A percentile compares a stretch with the other conserved stretches of the same genome.
phyloP scores from a whole-genome alignment of 2,329 filamentous ascomycete genomes.

The Kalaharituber pfeilii region DNA sequence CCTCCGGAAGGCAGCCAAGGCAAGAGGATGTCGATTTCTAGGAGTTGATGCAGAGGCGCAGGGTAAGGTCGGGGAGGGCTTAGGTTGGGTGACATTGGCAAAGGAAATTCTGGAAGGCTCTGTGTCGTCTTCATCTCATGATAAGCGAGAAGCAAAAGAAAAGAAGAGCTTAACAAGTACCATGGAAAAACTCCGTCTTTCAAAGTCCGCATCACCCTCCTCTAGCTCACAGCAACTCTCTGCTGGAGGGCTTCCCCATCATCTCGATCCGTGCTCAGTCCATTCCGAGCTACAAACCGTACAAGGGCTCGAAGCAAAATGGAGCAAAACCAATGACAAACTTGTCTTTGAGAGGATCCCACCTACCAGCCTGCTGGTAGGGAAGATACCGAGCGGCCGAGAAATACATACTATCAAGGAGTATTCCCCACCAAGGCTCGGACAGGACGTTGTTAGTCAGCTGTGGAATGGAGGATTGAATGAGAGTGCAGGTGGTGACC shows the following conservation, averaged over 20 bases:
- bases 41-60: conserved; percentile 74
- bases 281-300: conserved; percentile 56
- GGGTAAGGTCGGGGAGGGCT: conserved; percentile 63
- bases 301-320: conserved; percentile 73
- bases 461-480: conserved; percentile 41
- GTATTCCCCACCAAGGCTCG: conserved; percentile 49
- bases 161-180: not conserved
- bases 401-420: conserved; percentile 61
- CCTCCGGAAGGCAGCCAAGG: conserved; percentile 54
- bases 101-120: conserved; percentile 50
- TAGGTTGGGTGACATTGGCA: conserved; percentile 72
- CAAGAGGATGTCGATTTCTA: conserved; percentile 77
- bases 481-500: too few species aligned
- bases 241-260: conserved; percentile 46
- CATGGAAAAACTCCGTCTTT: not conserved
- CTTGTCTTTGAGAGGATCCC: conserved; percentile 56
- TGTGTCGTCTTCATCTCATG: not conserved
- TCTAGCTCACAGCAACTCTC: not conserved
- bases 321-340: conserved; percentile 85
- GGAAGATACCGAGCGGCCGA: conserved; percentile 69
- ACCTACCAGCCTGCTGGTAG: conserved; percentile 49
- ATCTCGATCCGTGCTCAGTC: conserved; percentile 39
- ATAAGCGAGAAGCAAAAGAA: not conserved
- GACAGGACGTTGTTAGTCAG: conserved; percentile 41
- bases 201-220: not conserved